Evolutionary conservation across 2,329 filamentous ascomycete genomes (phyloP).

Genomic region (Colletotrichum liaoningense): DNA sequence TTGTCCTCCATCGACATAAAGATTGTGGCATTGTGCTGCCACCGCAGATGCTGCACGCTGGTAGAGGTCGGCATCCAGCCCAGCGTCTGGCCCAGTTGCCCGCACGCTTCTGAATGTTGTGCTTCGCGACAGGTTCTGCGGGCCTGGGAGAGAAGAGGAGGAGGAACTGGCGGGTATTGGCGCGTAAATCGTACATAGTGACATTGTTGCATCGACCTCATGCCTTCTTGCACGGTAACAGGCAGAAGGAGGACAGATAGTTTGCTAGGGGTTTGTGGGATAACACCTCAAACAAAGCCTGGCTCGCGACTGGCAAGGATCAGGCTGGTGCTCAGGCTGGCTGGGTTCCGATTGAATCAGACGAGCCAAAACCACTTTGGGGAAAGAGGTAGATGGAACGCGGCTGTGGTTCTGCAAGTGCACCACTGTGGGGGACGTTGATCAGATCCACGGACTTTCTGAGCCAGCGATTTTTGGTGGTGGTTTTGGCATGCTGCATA

Average conservation of each 20-base stretch:
- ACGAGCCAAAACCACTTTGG: background rate
- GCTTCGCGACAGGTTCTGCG: constrained; percentile 1
- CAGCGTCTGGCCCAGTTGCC: background rate
- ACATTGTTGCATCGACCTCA: constrained; percentile 20
- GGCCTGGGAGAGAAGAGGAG: background rate
- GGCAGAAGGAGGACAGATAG: constrained; percentile 28
- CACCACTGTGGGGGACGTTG: constrained; percentile 16
- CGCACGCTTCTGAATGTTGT: background rate
- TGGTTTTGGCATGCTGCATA: constrained; percentile 7
- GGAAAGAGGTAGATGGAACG: background rate
- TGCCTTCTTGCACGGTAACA: constrained; percentile 10
- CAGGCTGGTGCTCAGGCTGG: background rate
- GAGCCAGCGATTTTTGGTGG: constrained; percentile 5
- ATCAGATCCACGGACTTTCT: constrained; percentile 1
- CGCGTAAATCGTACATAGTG: constrained; percentile 37
- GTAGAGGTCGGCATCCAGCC: background rate
- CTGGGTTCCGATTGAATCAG: constrained; percentile 2
- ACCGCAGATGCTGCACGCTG: background rate
- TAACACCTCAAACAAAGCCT: background rate
- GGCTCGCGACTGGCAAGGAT: background rate
- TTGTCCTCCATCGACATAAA: background rate
- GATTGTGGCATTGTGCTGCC: background rate
- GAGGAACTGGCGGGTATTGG: background rate
- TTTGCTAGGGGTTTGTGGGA: constrained; percentile 16
- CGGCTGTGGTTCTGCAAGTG: constrained; percentile 31